Evolutionary conservation across 2,329 filamentous ascomycete genomes (phyloP), one percentile per base, ranked within the genome.

Genomic region (Xylaria sp.): DNA sequence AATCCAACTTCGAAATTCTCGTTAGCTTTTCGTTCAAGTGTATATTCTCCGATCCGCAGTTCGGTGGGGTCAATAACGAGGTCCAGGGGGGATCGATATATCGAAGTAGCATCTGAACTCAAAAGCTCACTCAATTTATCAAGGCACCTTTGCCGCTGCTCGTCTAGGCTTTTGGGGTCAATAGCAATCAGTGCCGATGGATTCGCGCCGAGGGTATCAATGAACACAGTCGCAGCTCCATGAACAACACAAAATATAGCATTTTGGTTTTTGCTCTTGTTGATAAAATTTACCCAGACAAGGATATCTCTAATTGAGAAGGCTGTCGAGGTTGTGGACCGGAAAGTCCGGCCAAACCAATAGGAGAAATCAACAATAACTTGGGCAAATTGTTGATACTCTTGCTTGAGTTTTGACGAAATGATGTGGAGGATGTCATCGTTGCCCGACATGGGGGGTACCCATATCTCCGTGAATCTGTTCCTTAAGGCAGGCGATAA

Each of bases 381-480:
- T 42, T 83, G 82, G 0, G 93, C 89, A 71, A 92, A 85, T 1
- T 83, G 76, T 70, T 86, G 85, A 6, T 87, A 84, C 17, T 82
- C 80, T 0, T 84, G 78, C 3, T 81, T 80, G 19, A 99, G 84
- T 78, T 97, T 98, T 12, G 90, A 89, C 60, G 86, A 83, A 17
- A 98, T 89, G 72, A 99, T 99, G 51, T 97, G 92, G 21, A 94
- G 82, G 39, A 98, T 90, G 77, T 99, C 97, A 34, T 94, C 90
- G 60, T 89, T 87, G 68, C 95, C 92, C 0, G 93, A 94, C 67
- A 98, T 83, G 0, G 94, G 88, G 1, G 96, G 94, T 0, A 98
- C 96, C 96, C 96, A 99, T 8, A 99, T 98, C 80, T 99, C 96
- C 0, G 96, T 99, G 78, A 99, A 97, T 68, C 96, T 92, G 78